A percentile compares a stretch with the other conserved stretches of the same genome.
Conservation (phyloP, 2,329 filamentous ascomycete species). For the Aureobasidium namibiae region DNA sequence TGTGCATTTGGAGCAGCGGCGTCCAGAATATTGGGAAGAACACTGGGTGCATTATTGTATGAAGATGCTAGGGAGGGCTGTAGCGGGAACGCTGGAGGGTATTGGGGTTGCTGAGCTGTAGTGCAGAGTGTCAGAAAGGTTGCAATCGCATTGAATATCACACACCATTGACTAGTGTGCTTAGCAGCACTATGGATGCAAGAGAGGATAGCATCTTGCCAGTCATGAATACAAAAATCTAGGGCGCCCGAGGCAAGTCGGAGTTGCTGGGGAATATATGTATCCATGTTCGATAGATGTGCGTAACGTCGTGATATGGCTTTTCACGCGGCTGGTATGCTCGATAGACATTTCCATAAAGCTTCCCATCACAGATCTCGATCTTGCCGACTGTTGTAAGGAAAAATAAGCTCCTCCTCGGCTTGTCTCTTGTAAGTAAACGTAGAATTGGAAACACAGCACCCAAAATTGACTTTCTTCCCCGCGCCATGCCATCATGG, state of each 20-base stretch:
- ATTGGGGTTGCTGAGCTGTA: constrained; percentile 21
- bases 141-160: not conserved
- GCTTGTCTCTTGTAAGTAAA: not conserved
- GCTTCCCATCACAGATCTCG: not conserved
- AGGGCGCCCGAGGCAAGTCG: not conserved
- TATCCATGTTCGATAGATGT: not conserved
- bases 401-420: not conserved
- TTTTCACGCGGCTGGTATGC: not conserved
- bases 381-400: not conserved
- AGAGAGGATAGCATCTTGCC: not conserved
- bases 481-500: constrained; percentile 10
- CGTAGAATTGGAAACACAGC: not conserved
- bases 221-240: not conserved
- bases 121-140: not conserved
- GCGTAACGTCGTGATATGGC: not conserved
- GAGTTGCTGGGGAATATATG: not conserved
- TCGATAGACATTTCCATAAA: not conserved
- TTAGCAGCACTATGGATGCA: not conserved
- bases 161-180: not conserved
- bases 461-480: constrained; percentile 5
- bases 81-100: constrained; percentile 22
- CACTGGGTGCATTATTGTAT: constrained; percentile 20
- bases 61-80: constrained; percentile 17
- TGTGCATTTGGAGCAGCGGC: constrained; percentile 22
- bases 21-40: constrained; percentile 22